Base-by-base conservation (phyloP, 805 yeast genomes). In the Candida cerambycidarum region DNA sequence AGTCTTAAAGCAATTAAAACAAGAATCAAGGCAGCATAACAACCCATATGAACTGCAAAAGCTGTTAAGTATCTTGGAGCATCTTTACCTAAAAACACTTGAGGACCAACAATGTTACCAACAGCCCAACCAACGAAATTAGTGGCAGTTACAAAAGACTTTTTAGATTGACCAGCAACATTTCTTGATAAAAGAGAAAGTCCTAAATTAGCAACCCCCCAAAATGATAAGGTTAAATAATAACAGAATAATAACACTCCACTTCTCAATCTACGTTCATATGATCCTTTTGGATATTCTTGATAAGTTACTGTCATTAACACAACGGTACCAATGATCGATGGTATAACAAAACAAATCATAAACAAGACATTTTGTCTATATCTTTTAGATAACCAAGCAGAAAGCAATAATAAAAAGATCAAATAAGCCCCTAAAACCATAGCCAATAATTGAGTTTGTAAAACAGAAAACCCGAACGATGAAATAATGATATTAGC, bases 121-220 rank as follows among this genome's bases (percentile, higher is more conserved):
- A 78, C 76, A 35, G 86, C 80, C 58, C 82, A 86, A 2, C 79
- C 84, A 46, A 83, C 69, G 57, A 84, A 69, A 41, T 73, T 74
- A 30, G 81, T 58, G 3, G 83, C 82, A 40, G 79, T 77, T 16
- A 76, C 72, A 6, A 79, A 73, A 51, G 80, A 71, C 53, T 83
- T 83, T 61, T 86, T 86, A 12, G 90, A 83, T 50, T 79, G 78
- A 16, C 93, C 93, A 2, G 89, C 80, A 34, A 80, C 73, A 57
- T 85, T 80, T 39, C 81, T 74, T 40, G 77, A 70, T 46, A 77
- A 76, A 83, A 83, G 79, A 6, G 80, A 73, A 52, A 78, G 79
- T 24, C 80, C 67, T 44, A 80, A 67, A 3, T 83, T 77, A 43
- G 77, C 79, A 42, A 77, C 67, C 58, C 80, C 69, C 32, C 80